Base-by-base conservation (phyloP, 2,329 filamentous ascomycete species). In the Claviceps humidiphila region DNA sequence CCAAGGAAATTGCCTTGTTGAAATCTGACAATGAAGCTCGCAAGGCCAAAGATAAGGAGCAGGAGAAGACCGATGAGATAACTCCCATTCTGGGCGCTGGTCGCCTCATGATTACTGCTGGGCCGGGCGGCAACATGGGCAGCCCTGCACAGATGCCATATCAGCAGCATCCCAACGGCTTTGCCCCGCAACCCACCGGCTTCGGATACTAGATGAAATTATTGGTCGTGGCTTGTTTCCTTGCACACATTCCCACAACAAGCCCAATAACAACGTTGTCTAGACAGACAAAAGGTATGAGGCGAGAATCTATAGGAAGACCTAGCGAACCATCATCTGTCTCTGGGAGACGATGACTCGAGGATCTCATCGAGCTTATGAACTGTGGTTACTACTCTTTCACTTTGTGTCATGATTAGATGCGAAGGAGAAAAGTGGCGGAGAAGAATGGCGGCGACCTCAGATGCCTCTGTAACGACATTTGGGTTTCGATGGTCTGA, bases 1-100 rank as follows among this genome's bases (percentile, higher is more conserved):
- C 88, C 41, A 82, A 85, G 59, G 85, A 94, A 53, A 85, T 98
- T 59, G 81, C 89, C 54, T 68, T 76, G 54, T 79, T 98, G 56
- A 95, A 94, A 77, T 87, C 88, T 56, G 94, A 98, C 71, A 98
- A 97, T 65, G 94, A 98, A 70, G 87, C 90, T 65, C 85, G 90
- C 63, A 96, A 95, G 71, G 76, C 76, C 39, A 82, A 82, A 58
- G 87, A 93, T 62, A 73, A 74, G 60, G 77, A 79, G 53, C 73
- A 78, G 58, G 81, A 91, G 74, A 91, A 88, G 74, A 87, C 90
- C 52, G 90, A 97, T 64, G 89, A 95, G 64, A 91, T 87, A 68
- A 90, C 89, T 1, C 93, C 93, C 5, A 97, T 98, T 62, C 80
- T 98, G 26, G 90, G 91, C 51, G 85, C 82, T 57, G 85, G 83